Conservation (phyloP, 2,329 filamentous ascomycete species). For the Penicillium sp. region DNA sequence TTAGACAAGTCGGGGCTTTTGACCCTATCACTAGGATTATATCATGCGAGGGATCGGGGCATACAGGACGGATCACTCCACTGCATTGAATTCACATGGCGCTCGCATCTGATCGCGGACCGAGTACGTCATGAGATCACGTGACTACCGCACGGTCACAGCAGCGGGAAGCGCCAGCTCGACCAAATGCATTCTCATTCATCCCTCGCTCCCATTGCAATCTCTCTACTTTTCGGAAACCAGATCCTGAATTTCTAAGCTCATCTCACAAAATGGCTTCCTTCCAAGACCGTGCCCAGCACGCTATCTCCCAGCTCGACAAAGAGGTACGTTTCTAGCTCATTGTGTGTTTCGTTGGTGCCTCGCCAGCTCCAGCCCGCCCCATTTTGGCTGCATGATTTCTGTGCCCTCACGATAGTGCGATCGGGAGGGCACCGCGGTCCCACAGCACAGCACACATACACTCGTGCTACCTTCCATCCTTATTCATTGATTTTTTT, state of each 20-base stretch:
- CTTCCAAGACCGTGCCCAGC: conserved; percentile 63
- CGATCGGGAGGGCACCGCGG: neutral
- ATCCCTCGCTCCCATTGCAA: conserved; percentile 23
- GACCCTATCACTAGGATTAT: neutral
- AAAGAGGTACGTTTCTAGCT: conserved; percentile 57
- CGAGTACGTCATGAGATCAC: conserved; percentile 24
- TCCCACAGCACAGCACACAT: neutral
- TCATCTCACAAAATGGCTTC: conserved; percentile 33
- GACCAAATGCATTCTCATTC: conserved; percentile 24
- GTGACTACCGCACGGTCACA: conserved; percentile 19
- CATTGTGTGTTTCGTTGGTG: conserved; percentile 24
- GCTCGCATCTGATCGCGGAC: conserved; percentile 9
- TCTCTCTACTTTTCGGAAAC: conserved; percentile 3
- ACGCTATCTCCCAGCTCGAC: conserved; percentile 67
- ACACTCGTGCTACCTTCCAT: neutral
- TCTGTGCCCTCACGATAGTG: conserved; percentile 5
- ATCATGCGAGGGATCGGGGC: neutral
- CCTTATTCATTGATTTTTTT: neutral
- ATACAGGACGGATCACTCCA: neutral
- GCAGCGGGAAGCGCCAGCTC: conserved; percentile 21
- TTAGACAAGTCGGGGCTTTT: neutral
- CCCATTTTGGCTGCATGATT: conserved; percentile 8
- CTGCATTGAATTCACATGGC: neutral
- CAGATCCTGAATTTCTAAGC: neutral
- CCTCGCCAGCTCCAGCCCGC: conserved; percentile 17